Evolutionary conservation across 2,329 filamentous ascomycete genomes (phyloP).

Genomic region (Fusarium subglutinans): DNA sequence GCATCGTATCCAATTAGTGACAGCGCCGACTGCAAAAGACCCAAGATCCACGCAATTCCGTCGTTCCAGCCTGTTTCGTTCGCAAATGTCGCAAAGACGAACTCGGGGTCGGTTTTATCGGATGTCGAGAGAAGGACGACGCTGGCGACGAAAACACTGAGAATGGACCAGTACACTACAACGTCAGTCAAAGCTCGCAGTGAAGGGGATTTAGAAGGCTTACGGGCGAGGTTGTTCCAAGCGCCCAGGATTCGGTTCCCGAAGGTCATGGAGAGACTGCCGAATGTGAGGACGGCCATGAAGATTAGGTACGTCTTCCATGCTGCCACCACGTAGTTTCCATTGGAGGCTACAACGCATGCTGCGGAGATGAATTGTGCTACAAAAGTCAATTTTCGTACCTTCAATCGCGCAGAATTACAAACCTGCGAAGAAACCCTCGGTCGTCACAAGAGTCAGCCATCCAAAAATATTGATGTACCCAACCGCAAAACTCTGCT

Average conservation of each 20-base stretch:
- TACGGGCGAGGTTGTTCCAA: conserved; percentile 55
- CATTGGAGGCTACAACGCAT: conserved; percentile 51
- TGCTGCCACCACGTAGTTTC: conserved; percentile 47
- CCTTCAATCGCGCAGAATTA: accelerated
- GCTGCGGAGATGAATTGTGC: conserved; percentile 57
- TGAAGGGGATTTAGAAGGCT: background rate
- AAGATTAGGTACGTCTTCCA: conserved; percentile 57
- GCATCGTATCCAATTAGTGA: conserved; percentile 55
- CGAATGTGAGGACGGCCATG: conserved; percentile 38
- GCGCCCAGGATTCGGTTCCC: conserved; percentile 52
- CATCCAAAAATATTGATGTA: conserved; percentile 57
- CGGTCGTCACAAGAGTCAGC: conserved; percentile 55
- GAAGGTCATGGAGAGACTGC: conserved; percentile 50
- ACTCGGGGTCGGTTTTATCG: conserved; percentile 52
- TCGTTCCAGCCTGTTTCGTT: conserved; percentile 58
- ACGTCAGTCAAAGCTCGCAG: background rate
- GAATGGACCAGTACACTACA: conserved; percentile 53
- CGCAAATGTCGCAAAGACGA: conserved; percentile 55
- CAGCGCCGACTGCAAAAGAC: conserved; percentile 52
- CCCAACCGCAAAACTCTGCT: conserved; percentile 54
- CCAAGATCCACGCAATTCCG: conserved; percentile 58
- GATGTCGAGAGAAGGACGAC: conserved; percentile 53
- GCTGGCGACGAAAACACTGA: conserved; percentile 55
- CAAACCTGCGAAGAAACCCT: conserved; percentile 54
- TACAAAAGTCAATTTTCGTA: conserved; percentile 5